These are phyloP conservation scores for Trametes meyenii DNA, from an alignment of 768 basidiomycete species.

Conservation along the genomic window DNA sequence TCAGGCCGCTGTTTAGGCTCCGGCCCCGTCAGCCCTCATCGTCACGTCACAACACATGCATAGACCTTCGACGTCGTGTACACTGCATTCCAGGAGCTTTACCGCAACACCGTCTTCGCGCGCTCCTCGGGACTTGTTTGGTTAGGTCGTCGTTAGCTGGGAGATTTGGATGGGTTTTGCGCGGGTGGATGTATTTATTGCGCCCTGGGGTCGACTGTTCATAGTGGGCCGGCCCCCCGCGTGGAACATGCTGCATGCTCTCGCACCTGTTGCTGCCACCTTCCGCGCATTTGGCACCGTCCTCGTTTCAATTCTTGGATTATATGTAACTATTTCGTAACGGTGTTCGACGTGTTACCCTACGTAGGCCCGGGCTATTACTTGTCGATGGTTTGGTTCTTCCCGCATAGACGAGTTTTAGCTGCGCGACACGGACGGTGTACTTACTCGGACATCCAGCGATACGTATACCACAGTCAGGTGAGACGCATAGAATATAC, in stretches of 20 bases:
- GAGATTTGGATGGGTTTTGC: constrained; percentile 7
- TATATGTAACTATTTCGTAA: constrained; percentile 13
- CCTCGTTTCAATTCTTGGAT: constrained; percentile 3
- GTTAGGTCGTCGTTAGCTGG: not conserved
- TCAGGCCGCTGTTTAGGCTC: constrained; percentile 17
- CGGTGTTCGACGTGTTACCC: constrained; percentile 11
- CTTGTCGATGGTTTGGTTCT: constrained; percentile 2
- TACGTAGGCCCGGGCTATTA: constrained; percentile 2
- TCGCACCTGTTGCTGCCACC: constrained; percentile 11
- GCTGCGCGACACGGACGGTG: not conserved
- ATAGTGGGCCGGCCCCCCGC: constrained; percentile 6
- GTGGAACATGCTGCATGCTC: constrained; percentile 6
- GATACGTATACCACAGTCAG: constrained; percentile 11
- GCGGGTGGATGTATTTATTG: constrained; percentile 17
- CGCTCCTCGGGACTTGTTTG: not conserved
- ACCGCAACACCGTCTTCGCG: not conserved
- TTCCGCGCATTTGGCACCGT: not conserved
- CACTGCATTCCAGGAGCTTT: constrained; percentile 13
- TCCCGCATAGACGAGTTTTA: not conserved
- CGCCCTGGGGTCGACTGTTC: constrained; percentile 2
- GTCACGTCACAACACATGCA: constrained; percentile 13
- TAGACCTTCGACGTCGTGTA: constrained; percentile 20
- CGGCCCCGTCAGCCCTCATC: constrained; percentile 3
- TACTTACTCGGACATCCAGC: not conserved
- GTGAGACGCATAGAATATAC: constrained; percentile 16